Evolutionary conservation across 2,329 filamentous ascomycete genomes (phyloP).

Genomic region (Colletotrichum lindemuthianum): DNA sequence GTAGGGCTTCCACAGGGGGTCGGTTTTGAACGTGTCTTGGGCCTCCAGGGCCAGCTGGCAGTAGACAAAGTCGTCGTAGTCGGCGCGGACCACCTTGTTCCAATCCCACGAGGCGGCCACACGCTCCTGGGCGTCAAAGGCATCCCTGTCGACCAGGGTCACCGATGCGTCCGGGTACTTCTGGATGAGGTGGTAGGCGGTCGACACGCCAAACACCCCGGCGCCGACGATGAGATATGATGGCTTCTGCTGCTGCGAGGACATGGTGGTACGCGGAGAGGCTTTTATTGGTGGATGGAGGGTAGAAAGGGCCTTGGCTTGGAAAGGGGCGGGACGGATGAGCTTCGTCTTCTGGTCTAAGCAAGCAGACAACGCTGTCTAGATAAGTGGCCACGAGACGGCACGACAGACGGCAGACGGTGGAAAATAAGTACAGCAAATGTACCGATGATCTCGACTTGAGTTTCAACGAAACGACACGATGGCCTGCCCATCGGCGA

Average conservation of each 20-base stretch:
- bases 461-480: slow-evolving; percentile 5
- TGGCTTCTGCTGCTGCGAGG: slow-evolving; percentile 4
- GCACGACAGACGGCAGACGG: slow-evolving; percentile 16
- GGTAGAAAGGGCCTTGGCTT: neutral
- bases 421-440: slow-evolving; percentile 13
- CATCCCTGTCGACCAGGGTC: slow-evolving; percentile 67
- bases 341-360: neutral
- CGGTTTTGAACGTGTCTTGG: slow-evolving; percentile 67
- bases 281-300: slow-evolving; percentile 12
- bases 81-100: slow-evolving; percentile 77
- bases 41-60: slow-evolving; percentile 73
- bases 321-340: neutral
- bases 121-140: slow-evolving; percentile 56
- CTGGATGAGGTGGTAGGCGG: slow-evolving; percentile 69
- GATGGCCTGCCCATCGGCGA: slow-evolving; percentile 8
- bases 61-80: slow-evolving; percentile 74
- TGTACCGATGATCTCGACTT: slow-evolving; percentile 14
- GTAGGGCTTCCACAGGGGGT: slow-evolving; percentile 64
- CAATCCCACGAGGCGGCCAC: slow-evolving; percentile 76
- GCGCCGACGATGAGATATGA: slow-evolving; percentile 70
- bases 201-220: slow-evolving; percentile 73
- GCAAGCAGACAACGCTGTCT: slow-evolving; percentile 10
- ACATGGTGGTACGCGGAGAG: slow-evolving; percentile 20
- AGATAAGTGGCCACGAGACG: slow-evolving; percentile 2
- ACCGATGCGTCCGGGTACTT: slow-evolving; percentile 60